Evolutionary conservation across 306 rosid species (phyloP).

Genomic region (Malus asiatica): DNA sequence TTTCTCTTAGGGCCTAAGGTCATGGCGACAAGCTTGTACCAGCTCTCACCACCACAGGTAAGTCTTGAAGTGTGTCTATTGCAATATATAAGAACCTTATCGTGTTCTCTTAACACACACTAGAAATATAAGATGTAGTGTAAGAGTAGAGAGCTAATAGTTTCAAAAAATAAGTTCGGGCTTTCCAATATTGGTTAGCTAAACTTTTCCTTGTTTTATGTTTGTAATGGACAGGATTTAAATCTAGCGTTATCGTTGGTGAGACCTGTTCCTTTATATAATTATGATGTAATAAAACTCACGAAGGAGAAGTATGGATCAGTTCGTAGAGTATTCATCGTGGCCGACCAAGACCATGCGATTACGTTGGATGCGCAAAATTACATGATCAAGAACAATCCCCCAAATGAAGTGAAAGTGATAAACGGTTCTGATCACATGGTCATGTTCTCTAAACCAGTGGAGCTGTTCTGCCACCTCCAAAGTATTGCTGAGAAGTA

Average conservation of each 20-base stretch:
- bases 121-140: no score
- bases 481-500: slow-evolving; percentile 20
- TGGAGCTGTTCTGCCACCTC: slow-evolving; percentile 21
- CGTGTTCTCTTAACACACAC: no score
- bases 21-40: not conserved
- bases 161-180: no score
- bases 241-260: slow-evolving; percentile 22
- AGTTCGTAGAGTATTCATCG: slow-evolving; percentile 28
- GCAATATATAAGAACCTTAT: no score
- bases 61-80: no score
- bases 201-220: no score
- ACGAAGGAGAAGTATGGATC: slow-evolving; percentile 25
- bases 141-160: no score
- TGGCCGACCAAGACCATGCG: slow-evolving; percentile 24
- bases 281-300: not conserved
- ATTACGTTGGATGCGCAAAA: slow-evolving; percentile 13
- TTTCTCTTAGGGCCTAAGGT: not conserved
- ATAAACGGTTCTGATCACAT: slow-evolving; percentile 40
- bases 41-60: slow-evolving; percentile 13
- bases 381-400: slow-evolving; percentile 29
- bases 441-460: slow-evolving; percentile 43
- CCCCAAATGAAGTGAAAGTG: slow-evolving; percentile 20
- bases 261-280: not conserved
- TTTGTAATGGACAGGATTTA: slow-evolving; percentile 18
- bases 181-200: no score